Conservation (phyloP, 2,329 filamentous ascomycete genomes). For the Pseudogymnoascus sp. region DNA sequence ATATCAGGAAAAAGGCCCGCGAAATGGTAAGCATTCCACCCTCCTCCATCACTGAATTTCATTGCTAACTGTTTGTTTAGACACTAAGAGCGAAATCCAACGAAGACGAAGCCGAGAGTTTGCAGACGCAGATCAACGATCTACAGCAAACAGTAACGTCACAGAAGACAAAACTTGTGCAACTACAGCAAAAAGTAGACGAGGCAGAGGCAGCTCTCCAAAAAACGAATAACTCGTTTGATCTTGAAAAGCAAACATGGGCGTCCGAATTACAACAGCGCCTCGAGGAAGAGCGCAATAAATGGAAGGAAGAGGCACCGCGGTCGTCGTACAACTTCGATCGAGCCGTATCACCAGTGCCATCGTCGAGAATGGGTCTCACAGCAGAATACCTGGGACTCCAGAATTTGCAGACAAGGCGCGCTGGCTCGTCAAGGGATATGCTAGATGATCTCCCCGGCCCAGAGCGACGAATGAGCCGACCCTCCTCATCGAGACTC, state of each 20-base stretch:
- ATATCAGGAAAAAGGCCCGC: conserved; percentile 80
- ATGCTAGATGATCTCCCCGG: conserved; percentile 23
- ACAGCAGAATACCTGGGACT: conserved; percentile 29
- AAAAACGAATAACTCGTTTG: conserved; percentile 46
- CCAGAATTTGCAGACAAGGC: conserved; percentile 28
- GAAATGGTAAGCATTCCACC: conserved; percentile 56
- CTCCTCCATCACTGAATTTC: background rate
- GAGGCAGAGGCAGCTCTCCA: conserved; percentile 57
- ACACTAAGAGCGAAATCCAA: conserved; percentile 51
- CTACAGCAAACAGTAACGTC: conserved; percentile 56
- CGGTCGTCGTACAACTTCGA: conserved; percentile 23
- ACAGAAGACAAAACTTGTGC: conserved; percentile 50
- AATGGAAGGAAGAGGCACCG: conserved; percentile 43
- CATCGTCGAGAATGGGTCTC: conserved; percentile 24
- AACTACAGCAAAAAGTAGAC: conserved; percentile 56
- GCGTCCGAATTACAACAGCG: conserved; percentile 49
- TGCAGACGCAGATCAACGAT: conserved; percentile 53
- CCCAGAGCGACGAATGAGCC: conserved; percentile 16
- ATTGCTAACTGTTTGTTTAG: conserved; percentile 34
- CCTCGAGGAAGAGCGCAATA: conserved; percentile 56
- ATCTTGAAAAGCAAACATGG: conserved; percentile 49
- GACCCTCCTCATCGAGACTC: conserved; percentile 21
- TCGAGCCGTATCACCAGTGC: conserved; percentile 24
- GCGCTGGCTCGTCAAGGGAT: conserved; percentile 19
- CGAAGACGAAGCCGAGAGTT: conserved; percentile 75